phyloP scores from a whole-genome alignment of 257 asterid species.

The Jasminum sambac region DNA sequence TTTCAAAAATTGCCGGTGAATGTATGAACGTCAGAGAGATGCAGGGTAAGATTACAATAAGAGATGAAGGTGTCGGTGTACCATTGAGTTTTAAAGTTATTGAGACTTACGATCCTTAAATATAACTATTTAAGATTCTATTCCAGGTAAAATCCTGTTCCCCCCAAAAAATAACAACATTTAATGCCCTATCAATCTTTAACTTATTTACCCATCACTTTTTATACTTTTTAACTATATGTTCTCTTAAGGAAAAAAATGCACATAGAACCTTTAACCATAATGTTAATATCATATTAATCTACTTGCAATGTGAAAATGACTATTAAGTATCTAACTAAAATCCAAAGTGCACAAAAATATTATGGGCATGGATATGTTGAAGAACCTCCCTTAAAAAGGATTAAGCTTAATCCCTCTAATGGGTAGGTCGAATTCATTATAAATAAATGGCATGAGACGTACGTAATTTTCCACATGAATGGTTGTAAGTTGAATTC shows the following conservation, averaged over 20 bases:
- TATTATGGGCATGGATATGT: slow-evolving; percentile 4
- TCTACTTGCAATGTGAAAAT: slow-evolving; percentile 2
- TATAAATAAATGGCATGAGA: background rate
- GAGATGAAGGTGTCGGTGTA: background rate
- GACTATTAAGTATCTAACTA: slow-evolving; percentile 16
- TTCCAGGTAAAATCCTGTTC: background rate
- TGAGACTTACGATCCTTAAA: background rate
- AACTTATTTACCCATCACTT: too few relatives aligned
- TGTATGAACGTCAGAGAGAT: background rate
- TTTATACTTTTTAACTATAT: too few relatives aligned
- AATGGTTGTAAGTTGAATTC: background rate
- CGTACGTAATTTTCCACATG: background rate
- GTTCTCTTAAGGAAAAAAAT: background rate
- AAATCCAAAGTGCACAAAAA: slow-evolving; percentile 22
- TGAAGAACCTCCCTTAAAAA: slow-evolving; percentile 13
- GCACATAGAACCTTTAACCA: background rate
- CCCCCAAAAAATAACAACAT: background rate
- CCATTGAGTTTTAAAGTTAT: background rate
- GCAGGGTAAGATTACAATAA: background rate
- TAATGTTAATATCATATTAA: slow-evolving; percentile 15
- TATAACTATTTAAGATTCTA: background rate
- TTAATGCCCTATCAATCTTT: too few relatives aligned
- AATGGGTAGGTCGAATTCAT: background rate
- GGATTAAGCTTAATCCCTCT: background rate
- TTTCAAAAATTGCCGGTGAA: background rate